These are phyloP conservation scores for Dillenia suffruticosa DNA, from an alignment of 164 flowering plant species.

Conservation along the genomic window DNA sequence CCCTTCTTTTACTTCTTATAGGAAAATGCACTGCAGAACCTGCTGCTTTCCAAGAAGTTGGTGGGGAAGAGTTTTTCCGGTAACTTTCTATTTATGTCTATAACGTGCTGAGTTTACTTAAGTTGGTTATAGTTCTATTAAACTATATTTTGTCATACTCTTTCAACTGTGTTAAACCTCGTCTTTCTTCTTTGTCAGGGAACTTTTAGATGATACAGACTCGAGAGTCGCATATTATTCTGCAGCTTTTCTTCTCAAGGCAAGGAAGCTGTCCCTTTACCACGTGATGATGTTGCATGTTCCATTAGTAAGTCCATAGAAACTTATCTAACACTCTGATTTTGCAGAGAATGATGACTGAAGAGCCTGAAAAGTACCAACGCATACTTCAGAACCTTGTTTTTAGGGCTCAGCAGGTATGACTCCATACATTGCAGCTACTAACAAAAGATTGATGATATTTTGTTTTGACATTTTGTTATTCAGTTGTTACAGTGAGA, in stretches of 20 bases:
- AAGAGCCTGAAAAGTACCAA: constrained; percentile 88
- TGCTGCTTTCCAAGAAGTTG: constrained; percentile 79
- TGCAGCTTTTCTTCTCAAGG: constrained; percentile 97
- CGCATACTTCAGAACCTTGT: constrained; percentile 84
- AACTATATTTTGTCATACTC: background rate
- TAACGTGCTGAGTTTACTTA: no score
- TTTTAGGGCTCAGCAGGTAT: constrained; percentile 96
- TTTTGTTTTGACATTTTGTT: background rate
- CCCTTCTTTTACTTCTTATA: constrained; percentile 85
- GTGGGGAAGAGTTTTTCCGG: constrained; percentile 94
- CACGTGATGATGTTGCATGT: no score
- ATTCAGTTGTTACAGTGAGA: background rate
- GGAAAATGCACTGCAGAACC: constrained; percentile 95
- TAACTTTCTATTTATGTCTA: constrained; percentile 13
- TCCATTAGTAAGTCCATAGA: background rate
- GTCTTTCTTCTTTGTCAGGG: constrained; percentile 41
- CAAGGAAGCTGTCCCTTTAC: constrained; percentile 20
- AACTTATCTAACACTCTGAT: constrained; percentile 6
- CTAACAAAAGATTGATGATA: background rate
- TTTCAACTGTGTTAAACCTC: background rate
- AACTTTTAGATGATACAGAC: constrained; percentile 90
- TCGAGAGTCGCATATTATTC: constrained; percentile 96
- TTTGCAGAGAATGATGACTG: constrained; percentile 97
- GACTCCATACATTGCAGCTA: constrained; percentile 1
- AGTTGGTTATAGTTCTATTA: no score